Base-by-base conservation (phyloP, 768 basidiomycete genomes). In the Amylocystis lapponica region DNA sequence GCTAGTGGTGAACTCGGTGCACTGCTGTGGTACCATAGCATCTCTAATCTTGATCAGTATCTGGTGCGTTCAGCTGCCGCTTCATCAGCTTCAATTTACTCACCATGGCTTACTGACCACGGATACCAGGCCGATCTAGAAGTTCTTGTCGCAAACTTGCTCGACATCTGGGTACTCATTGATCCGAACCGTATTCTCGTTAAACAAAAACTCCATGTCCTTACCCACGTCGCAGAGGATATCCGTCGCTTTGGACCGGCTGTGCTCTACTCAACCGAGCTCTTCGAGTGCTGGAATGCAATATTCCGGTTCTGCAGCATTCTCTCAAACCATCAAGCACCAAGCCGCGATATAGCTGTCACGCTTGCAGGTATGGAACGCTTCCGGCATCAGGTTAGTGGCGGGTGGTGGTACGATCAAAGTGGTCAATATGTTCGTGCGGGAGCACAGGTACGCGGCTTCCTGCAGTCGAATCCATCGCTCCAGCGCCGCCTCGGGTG, bases 321-420 rank as follows among this genome's bases (percentile, higher is more conserved):
- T 17, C 50, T 60, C 13, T 63, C 60, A 5, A 73, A 73, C 35
- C 70, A 69, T 21, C 60, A 57, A 9, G 62, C 69, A 0, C 68
- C 70, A 9, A 71, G 72, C 31, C 64, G 65, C 1, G 65, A 68
- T 40, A 67, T 72, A 35, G 69, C 69, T 0, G 26, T 47, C 4
- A 48, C 63, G 11, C 55, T 71, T 7, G 53, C 63, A 0, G 41
- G 51, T 1, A 55, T 60, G 23, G 59, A 70, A 14, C 22, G 41
- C 0, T 41, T 70, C 2, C 63, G 65, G 55, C 59, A 66, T 30
- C 33, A 32, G 16, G 4, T 46, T 4, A 39, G n/a, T 23, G 43
- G 52, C 21, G 51, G 52, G 5, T 37, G 16, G 6, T 37, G 36
- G 36, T 19, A 23, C 32, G 32, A 29, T 26, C 21, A 36, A 27